Evolutionary conservation across 2,329 filamentous ascomycete genomes (phyloP), one percentile per base, ranked within the genome.

Genomic region (Emergomyces pasteurianus): DNA sequence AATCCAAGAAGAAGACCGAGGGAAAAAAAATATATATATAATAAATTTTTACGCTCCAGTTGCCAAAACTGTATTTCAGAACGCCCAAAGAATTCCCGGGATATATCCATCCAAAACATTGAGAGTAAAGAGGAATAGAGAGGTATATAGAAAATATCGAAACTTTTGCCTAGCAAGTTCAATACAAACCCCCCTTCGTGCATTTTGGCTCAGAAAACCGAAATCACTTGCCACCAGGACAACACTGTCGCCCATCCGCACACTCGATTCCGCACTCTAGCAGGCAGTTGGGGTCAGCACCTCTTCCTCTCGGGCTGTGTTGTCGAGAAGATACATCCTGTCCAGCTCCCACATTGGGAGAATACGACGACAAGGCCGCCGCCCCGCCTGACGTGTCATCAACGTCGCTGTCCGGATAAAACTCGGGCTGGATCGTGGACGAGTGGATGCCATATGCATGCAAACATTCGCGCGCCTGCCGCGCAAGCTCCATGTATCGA

Each of bases 361-460:
- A 43, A 58, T 16, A 36, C 42, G 31, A 61, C 54, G 59, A 36
- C 31, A 21, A 58, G 36, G 59, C 28, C 21, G 12, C 43, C 28
- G 31, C 50, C 9, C 52, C 26, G 21, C 52, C 36, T 18, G 65
- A 60, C 49, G 64, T 67, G 14, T 73, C 72, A 55, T 74, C 73
- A 2, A 52, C 55, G 40, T 76, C 73, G 60, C 69, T 74, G 5
- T 70, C 73, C 1, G 72, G 74, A 10, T 71, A 67, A 55, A 80
- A 99, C 74, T 99, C 94, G 6, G 94, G 94, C 75, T 99, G 94
- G 67, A 99, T 97, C 14, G 94, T 99, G 42, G 91, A 92, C 43
- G 89, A 95, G 78, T 99, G 94, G 65, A 99, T 97, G 60, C 94
- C 92, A 68, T 95, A 96, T 42, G 85, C 92, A 74, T 99, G 94